Conservation (phyloP, 2,329 filamentous ascomycete species). For the Xylariales sp. region DNA sequence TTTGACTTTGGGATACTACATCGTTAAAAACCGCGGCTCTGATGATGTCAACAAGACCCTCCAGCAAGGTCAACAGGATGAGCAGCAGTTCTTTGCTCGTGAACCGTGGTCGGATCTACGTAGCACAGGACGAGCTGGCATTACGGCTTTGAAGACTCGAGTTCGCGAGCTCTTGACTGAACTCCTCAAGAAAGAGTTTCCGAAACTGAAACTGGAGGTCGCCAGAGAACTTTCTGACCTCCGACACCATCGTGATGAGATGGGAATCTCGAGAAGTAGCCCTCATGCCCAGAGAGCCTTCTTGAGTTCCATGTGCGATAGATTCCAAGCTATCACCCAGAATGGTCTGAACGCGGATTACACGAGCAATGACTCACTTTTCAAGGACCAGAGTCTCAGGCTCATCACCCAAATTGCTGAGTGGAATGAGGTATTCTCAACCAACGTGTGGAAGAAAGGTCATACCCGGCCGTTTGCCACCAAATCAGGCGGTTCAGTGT, state of each 20-base stretch:
- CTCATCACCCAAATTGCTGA: conserved; percentile 25
- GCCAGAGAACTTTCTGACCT: conserved; percentile 12
- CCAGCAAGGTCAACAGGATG: conserved; percentile 25
- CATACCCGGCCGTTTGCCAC: conserved; percentile 22
- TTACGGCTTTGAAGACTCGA: conserved; percentile 28
- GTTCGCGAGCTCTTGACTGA: conserved; percentile 34
- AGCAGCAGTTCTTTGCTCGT: conserved; percentile 32
- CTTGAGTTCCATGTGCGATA: conserved; percentile 23
- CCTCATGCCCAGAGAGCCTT: conserved; percentile 22
- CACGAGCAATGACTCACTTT: conserved; percentile 15
- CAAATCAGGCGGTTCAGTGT: too few relatives aligned
- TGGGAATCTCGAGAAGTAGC: conserved; percentile 21
- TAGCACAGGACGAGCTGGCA: conserved; percentile 26
- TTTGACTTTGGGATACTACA: conserved; percentile 42
- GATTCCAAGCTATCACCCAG: conserved; percentile 20
- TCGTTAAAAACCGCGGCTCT: conserved; percentile 43
- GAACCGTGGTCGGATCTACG: conserved; percentile 30
- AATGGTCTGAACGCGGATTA: conserved; percentile 23
- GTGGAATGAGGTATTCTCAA: conserved; percentile 18
- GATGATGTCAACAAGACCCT: conserved; percentile 33
- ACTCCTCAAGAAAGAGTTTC: conserved; percentile 32
- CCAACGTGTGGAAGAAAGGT: conserved; percentile 19
- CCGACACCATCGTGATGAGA: conserved; percentile 11
- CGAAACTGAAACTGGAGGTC: conserved; percentile 22
- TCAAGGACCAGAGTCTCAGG: conserved; percentile 17